Evolutionary conservation across 768 basidiomycete species (phyloP).

Genomic region (Leucosporidium creatinivorum): DNA sequence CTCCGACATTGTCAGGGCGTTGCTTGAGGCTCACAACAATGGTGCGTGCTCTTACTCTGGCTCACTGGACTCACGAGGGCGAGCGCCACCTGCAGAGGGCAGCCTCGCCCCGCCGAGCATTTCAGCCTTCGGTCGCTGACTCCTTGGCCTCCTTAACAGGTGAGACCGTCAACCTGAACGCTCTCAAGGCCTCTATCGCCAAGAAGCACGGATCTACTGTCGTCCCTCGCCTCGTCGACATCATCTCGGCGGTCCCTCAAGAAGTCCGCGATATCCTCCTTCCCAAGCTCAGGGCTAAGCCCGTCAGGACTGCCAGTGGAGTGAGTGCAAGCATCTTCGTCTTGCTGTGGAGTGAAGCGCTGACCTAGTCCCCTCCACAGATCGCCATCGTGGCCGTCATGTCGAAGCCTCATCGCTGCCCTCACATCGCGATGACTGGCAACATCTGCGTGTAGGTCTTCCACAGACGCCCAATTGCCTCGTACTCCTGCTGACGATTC

Average conservation of each 20-base stretch:
- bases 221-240: constrained; percentile 89
- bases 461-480: not conserved
- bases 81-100: no score
- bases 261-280: constrained; percentile 88
- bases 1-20: constrained; percentile 86
- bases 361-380: constrained; percentile 44
- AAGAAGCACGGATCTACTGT: constrained; percentile 82
- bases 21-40: constrained; percentile 74
- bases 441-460: constrained; percentile 89
- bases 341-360: not conserved
- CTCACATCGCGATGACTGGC: constrained; percentile 99
- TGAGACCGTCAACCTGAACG: constrained; percentile 74
- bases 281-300: constrained; percentile 83
- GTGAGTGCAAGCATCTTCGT: constrained; percentile 56
- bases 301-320: constrained; percentile 92
- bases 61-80: no score
- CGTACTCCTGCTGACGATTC: not conserved
- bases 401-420: constrained; percentile 99
- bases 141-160: constrained; percentile 42
- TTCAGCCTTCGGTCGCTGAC: no score
- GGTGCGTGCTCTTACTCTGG: no score
- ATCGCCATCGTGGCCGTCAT: constrained; percentile 99
- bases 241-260: constrained; percentile 96
- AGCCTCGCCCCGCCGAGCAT: no score
- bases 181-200: constrained; percentile 74